Evolutionary conservation across 2,329 filamentous ascomycete genomes (phyloP).

Genomic region (Phialophora chinensis): DNA sequence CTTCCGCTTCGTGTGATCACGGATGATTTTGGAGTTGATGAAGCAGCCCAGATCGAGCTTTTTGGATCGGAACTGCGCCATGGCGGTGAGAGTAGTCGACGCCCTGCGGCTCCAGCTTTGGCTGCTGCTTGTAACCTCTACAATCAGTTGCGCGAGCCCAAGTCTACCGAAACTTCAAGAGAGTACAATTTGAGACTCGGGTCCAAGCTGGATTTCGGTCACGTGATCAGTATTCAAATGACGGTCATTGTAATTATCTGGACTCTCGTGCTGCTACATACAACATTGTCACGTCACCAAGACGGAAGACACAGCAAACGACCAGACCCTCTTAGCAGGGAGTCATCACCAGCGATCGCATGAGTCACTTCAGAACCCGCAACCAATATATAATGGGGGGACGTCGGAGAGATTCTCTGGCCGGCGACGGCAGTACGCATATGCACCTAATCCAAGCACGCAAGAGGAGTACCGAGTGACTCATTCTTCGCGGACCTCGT

Average conservation of each 20-base stretch:
- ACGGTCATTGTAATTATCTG: neutral
- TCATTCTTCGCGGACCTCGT: conserved; percentile 1
- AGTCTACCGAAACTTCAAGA: neutral
- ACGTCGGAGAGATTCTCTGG: neutral
- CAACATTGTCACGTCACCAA: neutral
- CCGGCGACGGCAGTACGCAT: too few relatives aligned
- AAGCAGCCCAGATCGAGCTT: conserved; percentile 88
- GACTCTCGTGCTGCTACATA: neutral
- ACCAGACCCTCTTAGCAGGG: neutral
- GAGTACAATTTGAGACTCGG: neutral
- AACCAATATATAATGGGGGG: neutral
- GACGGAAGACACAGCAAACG: neutral
- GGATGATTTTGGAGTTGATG: conserved; percentile 82
- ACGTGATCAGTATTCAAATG: neutral
- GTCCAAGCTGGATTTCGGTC: neutral
- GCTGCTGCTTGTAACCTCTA: neutral
- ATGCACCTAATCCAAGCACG: neutral
- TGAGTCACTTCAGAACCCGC: neutral
- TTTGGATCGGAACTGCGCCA: conserved; percentile 88
- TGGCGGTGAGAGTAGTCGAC: conserved; percentile 50
- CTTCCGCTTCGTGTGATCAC: conserved; percentile 96
- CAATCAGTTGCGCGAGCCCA: neutral
- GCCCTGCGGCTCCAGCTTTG: too few relatives aligned
- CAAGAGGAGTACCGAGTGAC: conserved; percentile 5
- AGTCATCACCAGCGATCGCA: neutral